Evolutionary conservation across 192 early-diverging fungal genomes (phyloP), one percentile per base, ranked within the genome.

Genomic region (Coemansia sp.): DNA sequence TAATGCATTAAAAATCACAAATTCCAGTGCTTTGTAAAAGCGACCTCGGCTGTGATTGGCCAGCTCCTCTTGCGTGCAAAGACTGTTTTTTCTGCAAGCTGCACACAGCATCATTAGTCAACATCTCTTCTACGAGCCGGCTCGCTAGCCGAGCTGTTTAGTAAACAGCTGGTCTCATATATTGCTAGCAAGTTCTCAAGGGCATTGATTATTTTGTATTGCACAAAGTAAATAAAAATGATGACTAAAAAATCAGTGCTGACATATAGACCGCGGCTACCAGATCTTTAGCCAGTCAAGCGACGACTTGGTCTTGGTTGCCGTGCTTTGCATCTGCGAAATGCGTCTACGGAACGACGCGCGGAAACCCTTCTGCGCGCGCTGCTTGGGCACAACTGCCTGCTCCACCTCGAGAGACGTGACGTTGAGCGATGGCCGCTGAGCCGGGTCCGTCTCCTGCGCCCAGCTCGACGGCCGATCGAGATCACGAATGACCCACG

Each of bases 401-500:
- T 78, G 66, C 28, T 85, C 84, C 4, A 95, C 83, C 62, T 95
- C 92, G 32, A 94, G 92, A 19, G 88, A 85, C 4, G 89, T 90
- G n/a, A 97, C 86, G 7, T 85, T 74, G 6, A 96, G 78, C 14
- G 77, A 84, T 20, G 86, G 88, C 30, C 86, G 83, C 24, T 83
- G 75, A 4, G 78, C 64, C 24, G 91, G 93, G 68, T 94, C 89
- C 11, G 92, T 89, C 52, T 92, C 88, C 19, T 73, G 71, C 13
- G 88, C 85, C 95, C 95, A 97, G 57, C 75, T 74, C 29, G 80
- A 70, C 19, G 83, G 86, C 25, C 80, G 75, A 1, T 72, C 74
- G 46, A 98, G 58, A 64, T 89, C 94, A 23, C 70, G 74, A 2
- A 85, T 85, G 0, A 93, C 89, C 97, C 97, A 99, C 29, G 91